Conservation (phyloP, 1,284 basidiomycete genomes). For the Tilletia setariae region DNA sequence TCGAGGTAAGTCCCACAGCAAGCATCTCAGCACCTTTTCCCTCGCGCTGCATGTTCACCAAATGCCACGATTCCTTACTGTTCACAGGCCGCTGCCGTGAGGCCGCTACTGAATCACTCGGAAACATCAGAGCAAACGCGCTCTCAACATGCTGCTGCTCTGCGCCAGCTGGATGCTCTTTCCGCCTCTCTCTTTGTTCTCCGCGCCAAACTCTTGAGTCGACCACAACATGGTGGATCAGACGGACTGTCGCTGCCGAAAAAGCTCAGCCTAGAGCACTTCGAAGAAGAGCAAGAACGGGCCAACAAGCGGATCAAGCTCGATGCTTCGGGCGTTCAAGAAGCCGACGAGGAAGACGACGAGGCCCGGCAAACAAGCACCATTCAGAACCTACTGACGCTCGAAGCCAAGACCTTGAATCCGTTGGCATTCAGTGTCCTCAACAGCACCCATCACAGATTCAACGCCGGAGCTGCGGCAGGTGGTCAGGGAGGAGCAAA, state of each 20-base stretch:
- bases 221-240: background rate
- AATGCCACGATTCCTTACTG: too few species aligned
- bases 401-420: constrained; percentile 23
- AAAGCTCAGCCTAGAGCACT: background rate
- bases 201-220: background rate
- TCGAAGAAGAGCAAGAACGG: background rate
- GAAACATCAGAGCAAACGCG: background rate
- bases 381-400: constrained; percentile 23
- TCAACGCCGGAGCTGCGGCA: constrained; percentile 27
- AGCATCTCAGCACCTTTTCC: constrained; percentile 24
- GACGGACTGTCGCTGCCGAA: background rate
- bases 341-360: background rate
- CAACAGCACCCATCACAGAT: constrained; percentile 40
- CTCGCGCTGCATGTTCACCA: too few species aligned
- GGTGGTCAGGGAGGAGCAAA: constrained; percentile 25
- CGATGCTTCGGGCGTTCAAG: background rate
- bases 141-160: constrained; percentile 13
- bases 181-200: constrained; percentile 1
- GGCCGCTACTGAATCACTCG: background rate
- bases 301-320: background rate
- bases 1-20: constrained; percentile 26
- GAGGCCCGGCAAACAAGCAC: background rate
- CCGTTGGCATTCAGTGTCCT: constrained; percentile 29
- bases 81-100: background rate
- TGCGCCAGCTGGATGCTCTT: background rate